A percentile compares a stretch with the other conserved stretches of the same genome.
Conservation (phyloP, 192 early-diverging fungal genomes). For the Umbelopsis vinacea region DNA sequence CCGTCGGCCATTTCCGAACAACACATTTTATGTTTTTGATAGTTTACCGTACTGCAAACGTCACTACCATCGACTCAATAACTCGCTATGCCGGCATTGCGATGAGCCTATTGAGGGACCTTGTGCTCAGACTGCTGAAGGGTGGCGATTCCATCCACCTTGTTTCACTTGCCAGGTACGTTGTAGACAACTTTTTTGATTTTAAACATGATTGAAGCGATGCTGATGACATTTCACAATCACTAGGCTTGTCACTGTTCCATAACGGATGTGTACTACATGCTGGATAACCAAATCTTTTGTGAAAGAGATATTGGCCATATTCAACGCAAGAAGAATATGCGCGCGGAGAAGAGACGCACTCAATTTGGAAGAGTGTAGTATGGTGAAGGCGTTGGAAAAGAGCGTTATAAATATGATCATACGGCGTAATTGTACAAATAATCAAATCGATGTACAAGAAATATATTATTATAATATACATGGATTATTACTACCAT, state of each 20-base stretch:
- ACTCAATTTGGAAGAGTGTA: constrained; percentile 53
- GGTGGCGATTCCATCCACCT: constrained; percentile 81
- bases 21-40: constrained; percentile 89
- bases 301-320: constrained; percentile 74
- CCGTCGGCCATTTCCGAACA: constrained; percentile 71
- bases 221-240: background rate
- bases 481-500: background rate
- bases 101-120: constrained; percentile 86
- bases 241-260: constrained; percentile 53
- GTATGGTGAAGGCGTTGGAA: background rate
- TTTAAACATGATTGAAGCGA: background rate
- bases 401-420: constrained; percentile 10
- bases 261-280: constrained; percentile 74
- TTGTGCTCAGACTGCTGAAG: constrained; percentile 87
- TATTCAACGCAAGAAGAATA: constrained; percentile 61
- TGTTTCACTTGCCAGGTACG: constrained; percentile 79
- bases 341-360: constrained; percentile 63
- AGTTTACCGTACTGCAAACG: constrained; percentile 82
- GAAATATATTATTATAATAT: constrained; percentile 8
- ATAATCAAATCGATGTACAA: background rate
- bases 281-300: constrained; percentile 66
- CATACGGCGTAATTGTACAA: background rate
- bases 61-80: constrained; percentile 87
- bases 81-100: constrained; percentile 81
- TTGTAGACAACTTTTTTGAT: background rate